Percentiles rank a stretch among this genome's conserved stretches.
Conservation (phyloP, 495 filamentous ascomycete species). For the Cetradonia linearis region DNA sequence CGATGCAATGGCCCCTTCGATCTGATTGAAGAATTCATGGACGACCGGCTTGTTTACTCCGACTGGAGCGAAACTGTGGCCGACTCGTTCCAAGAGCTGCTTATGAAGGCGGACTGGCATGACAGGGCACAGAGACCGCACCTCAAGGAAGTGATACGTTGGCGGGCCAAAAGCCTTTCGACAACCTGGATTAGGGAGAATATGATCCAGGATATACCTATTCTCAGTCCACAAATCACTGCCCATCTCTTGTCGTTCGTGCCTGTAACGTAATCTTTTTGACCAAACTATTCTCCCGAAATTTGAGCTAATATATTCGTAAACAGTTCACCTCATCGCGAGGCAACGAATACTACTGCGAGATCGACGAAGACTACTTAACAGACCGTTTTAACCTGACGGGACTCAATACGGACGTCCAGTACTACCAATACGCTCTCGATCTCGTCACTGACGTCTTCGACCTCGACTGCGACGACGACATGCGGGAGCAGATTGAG, state of each 20-base stretch:
- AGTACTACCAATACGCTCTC: slow-evolving; percentile 97
- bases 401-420: slow-evolving; percentile 90
- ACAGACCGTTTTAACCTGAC: slow-evolving; percentile 98
- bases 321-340: slow-evolving; percentile 88
- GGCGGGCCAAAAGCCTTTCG: not conserved
- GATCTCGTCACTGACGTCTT: slow-evolving; percentile 99
- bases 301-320: not conserved
- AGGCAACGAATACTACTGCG: slow-evolving; percentile 99
- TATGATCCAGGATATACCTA: not conserved
- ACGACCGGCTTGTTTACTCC: not conserved
- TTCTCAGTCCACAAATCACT: not conserved
- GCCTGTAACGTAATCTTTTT: not conserved
- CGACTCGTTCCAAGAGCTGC: not conserved
- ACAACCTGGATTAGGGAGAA: not conserved
- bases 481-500: slow-evolving; percentile 95
- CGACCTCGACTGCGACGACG: slow-evolving; percentile 96
- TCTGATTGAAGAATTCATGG: not conserved
- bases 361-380: slow-evolving; percentile 98
- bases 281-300: not conserved
- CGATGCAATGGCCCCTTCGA: too few relatives aligned
- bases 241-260: not conserved
- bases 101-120: slow-evolving; percentile 1
- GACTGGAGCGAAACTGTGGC: not conserved
- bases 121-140: not conserved
- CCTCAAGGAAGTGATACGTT: not conserved